Conservation (phyloP, 2,329 filamentous ascomycete species). For the Calonectria fujianensis region DNA sequence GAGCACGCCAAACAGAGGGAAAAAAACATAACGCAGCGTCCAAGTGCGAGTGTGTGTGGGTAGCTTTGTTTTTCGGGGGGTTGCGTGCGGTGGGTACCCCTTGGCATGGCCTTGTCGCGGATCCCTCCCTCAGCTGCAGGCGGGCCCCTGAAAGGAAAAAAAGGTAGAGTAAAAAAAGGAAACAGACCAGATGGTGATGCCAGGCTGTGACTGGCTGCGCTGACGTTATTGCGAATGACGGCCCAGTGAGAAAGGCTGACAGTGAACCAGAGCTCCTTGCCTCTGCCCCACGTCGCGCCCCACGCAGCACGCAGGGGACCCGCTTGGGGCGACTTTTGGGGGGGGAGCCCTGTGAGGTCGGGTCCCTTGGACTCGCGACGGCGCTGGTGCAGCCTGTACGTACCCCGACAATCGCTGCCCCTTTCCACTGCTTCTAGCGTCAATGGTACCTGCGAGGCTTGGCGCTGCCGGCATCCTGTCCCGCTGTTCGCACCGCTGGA, state of each 20-base stretch:
- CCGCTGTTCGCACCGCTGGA: conserved; percentile 15
- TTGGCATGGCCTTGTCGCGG: conserved; percentile 49
- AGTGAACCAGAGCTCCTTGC: conserved; percentile 44
- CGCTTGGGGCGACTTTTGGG: conserved; percentile 38
- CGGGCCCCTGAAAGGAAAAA: conserved; percentile 31
- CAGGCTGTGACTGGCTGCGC: conserved; percentile 28
- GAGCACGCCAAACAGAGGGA: conserved; percentile 7
- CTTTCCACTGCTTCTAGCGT: conserved; percentile 17
- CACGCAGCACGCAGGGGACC: conserved; percentile 43
- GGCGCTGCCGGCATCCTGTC: conserved; percentile 1
- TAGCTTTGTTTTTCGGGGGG: conserved; percentile 2
- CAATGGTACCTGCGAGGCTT: conserved; percentile 12
- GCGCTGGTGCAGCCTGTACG: conserved; percentile 27
- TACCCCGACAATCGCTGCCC: conserved; percentile 24
- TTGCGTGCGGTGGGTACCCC: conserved; percentile 29
- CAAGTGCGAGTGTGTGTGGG: conserved; percentile 17
- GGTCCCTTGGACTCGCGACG: conserved; percentile 33
- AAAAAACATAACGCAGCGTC: background rate
- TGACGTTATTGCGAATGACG: conserved; percentile 27
- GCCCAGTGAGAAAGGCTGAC: conserved; percentile 36
- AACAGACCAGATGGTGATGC: conserved; percentile 10
- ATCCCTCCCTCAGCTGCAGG: conserved; percentile 53
- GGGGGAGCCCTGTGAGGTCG: conserved; percentile 25
- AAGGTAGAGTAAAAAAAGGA: conserved; percentile 4
- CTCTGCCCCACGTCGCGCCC: conserved; percentile 41